phyloP scores from a whole-genome alignment of 192 early-diverging fungal genomes.

The Gamsiella multidivaricata region DNA sequence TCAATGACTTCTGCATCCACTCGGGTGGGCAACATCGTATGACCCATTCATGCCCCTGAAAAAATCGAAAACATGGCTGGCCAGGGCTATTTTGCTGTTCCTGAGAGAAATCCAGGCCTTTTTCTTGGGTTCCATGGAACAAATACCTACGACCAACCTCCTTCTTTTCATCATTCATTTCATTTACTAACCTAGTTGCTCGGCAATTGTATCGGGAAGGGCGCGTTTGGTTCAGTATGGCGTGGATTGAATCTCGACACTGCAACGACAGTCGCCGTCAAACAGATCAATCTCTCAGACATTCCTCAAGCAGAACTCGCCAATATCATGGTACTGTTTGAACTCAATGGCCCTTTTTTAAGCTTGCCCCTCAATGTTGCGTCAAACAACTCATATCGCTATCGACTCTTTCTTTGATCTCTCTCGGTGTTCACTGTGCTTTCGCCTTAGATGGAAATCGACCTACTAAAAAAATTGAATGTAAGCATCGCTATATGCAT shows the following conservation, averaged over 20 bases:
- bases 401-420: neutral
- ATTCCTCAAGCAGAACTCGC: constrained; percentile 52
- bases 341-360: too few species aligned
- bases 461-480: constrained; percentile 60
- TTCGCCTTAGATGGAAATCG: constrained; percentile 60
- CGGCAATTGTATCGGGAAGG: constrained; percentile 80
- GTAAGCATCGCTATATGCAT: too few species aligned
- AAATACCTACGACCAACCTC: too few species aligned
- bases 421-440: neutral
- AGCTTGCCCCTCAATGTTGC: too few species aligned
- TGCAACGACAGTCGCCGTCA: constrained; percentile 77
- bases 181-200: constrained; percentile 51
- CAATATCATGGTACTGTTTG: constrained; percentile 60
- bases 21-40: constrained; percentile 35
- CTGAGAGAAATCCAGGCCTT: neutral
- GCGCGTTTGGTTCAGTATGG: constrained; percentile 79
- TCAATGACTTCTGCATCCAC: constrained; percentile 18
- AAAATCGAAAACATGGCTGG: neutral
- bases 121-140: neutral
- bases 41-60: neutral
- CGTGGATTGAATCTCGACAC: constrained; percentile 73
- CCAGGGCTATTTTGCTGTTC: neutral
- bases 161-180: neutral
- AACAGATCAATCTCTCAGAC: constrained; percentile 70
- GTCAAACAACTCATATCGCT: neutral